Conservation (phyloP, 202 grass and related monocot species). For the Panicum virgatum region DNA sequence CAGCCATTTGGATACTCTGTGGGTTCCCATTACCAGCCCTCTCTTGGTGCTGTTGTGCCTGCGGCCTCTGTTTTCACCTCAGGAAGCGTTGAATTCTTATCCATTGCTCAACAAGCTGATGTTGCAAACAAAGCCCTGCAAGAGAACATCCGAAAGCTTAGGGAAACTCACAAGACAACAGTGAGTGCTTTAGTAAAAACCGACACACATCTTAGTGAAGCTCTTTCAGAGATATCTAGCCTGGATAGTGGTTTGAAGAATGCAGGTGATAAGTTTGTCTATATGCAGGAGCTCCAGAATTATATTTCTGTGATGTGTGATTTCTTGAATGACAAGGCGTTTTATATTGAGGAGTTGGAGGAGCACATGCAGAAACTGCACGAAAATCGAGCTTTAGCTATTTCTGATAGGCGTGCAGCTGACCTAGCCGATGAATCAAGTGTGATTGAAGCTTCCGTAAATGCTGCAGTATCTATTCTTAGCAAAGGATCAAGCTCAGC, state of each 20-base stretch:
- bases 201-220: constrained; percentile 70
- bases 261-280: constrained; percentile 81
- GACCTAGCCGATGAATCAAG: constrained; percentile 74
- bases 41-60: constrained; percentile 25
- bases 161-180: constrained; percentile 70
- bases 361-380: constrained; percentile 89
- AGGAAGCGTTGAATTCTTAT: constrained; percentile 62
- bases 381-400: constrained; percentile 59
- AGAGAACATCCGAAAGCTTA: constrained; percentile 81
- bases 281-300: constrained; percentile 82
- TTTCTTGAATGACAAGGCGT: constrained; percentile 94
- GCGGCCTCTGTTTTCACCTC: constrained; percentile 52
- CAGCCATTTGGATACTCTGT: constrained; percentile 43
- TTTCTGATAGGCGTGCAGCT: constrained; percentile 67
- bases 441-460: constrained; percentile 75
- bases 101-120: constrained; percentile 83
- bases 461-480: constrained; percentile 76
- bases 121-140: constrained; percentile 77
- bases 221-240: constrained; percentile 78
- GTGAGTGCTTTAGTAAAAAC: constrained; percentile 62
- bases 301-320: constrained; percentile 91
- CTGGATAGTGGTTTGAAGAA: constrained; percentile 67
- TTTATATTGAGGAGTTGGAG: constrained; percentile 90
- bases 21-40: constrained; percentile 42
- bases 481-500: constrained; percentile 63